Conservation (phyloP, 202 grass and related monocot genomes). For the Alloteropsis angusta region DNA sequence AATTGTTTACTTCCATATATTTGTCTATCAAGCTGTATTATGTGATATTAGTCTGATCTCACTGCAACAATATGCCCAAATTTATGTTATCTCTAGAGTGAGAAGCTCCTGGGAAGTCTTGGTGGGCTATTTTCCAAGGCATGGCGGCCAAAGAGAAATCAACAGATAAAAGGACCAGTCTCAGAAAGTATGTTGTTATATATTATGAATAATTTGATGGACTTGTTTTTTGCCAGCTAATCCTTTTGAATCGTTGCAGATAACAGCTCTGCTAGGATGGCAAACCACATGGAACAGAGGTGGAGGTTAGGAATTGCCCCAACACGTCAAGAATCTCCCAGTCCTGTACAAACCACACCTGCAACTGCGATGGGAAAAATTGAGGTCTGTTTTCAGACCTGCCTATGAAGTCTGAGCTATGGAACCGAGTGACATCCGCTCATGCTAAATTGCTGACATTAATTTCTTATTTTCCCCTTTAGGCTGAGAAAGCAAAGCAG, state of each 20-base stretch:
- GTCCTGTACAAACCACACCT: slow-evolving; percentile 30
- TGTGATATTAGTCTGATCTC: slow-evolving; percentile 1
- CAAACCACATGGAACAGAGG: slow-evolving; percentile 55
- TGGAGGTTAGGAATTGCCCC: slow-evolving; percentile 54
- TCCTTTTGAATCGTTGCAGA: slow-evolving; percentile 32
- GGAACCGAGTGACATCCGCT: background rate
- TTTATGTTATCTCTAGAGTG: slow-evolving; percentile 43
- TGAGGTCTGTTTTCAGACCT: slow-evolving; percentile 38
- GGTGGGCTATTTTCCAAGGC: slow-evolving; percentile 66
- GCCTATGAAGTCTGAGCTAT: background rate
- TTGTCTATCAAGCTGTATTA: background rate
- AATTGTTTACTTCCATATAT: background rate
- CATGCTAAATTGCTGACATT: background rate
- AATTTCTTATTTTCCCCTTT: background rate
- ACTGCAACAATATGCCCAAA: background rate
- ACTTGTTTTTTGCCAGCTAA: background rate
- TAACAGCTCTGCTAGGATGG: slow-evolving; percentile 29
- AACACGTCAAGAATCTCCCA: slow-evolving; percentile 20
- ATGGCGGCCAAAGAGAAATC: slow-evolving; percentile 67
- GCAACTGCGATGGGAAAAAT: slow-evolving; percentile 55
- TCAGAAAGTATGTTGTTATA: slow-evolving; percentile 40
- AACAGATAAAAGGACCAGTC: slow-evolving; percentile 53
- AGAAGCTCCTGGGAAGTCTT: slow-evolving; percentile 71
- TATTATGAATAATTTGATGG: background rate
- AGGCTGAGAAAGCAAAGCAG: slow-evolving; percentile 81